Evolutionary conservation across 2,329 filamentous ascomycete species (phyloP).

Genomic region (Microcyclospora tardicrescens): DNA sequence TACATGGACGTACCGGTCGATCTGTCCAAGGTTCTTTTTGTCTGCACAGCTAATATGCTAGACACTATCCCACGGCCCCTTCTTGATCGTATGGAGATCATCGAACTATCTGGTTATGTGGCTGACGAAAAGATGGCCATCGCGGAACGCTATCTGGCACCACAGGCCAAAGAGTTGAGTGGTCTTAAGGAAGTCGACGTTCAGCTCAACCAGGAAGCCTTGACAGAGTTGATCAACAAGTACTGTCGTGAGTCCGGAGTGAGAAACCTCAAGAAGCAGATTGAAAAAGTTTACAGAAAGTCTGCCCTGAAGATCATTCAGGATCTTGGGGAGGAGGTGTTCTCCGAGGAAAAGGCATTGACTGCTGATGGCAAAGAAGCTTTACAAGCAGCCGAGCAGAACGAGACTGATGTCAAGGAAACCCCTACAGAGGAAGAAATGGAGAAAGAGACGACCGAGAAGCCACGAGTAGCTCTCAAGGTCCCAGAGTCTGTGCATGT

Average conservation of each 20-base stretch:
- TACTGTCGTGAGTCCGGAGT: slow-evolving; percentile 97
- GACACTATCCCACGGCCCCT: slow-evolving; percentile 92
- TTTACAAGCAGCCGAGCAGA: slow-evolving; percentile 56
- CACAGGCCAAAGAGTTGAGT: slow-evolving; percentile 85
- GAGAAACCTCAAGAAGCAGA: slow-evolving; percentile 96
- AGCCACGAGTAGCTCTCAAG: slow-evolving; percentile 60
- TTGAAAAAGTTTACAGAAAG: slow-evolving; percentile 97
- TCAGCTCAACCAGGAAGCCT: slow-evolving; percentile 70
- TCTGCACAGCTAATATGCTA: slow-evolving; percentile 97
- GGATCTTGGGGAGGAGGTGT: slow-evolving; percentile 72
- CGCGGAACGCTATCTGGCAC: slow-evolving; percentile 81
- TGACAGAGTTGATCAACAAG: slow-evolving; percentile 94
- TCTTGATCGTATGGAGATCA: slow-evolving; percentile 94
- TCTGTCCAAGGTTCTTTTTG: slow-evolving; percentile 92
- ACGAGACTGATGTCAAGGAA: slow-evolving; percentile 49
- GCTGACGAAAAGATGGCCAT: slow-evolving; percentile 99
- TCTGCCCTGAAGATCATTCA: slow-evolving; percentile 94
- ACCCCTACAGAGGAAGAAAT: slow-evolving; percentile 37
- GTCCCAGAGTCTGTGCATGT: slow-evolving; percentile 83
- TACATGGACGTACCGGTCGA: slow-evolving; percentile 98
- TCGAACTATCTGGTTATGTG: slow-evolving; percentile 90
- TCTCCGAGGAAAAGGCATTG: slow-evolving; percentile 68
- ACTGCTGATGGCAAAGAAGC: slow-evolving; percentile 78
- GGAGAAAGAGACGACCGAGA: slow-evolving; percentile 47
- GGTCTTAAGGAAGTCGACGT: slow-evolving; percentile 86